Evolutionary conservation across 139 green algal species (phyloP), one percentile per base, ranked within the genome.

Genomic region (Chlorella sorokiniana): DNA sequence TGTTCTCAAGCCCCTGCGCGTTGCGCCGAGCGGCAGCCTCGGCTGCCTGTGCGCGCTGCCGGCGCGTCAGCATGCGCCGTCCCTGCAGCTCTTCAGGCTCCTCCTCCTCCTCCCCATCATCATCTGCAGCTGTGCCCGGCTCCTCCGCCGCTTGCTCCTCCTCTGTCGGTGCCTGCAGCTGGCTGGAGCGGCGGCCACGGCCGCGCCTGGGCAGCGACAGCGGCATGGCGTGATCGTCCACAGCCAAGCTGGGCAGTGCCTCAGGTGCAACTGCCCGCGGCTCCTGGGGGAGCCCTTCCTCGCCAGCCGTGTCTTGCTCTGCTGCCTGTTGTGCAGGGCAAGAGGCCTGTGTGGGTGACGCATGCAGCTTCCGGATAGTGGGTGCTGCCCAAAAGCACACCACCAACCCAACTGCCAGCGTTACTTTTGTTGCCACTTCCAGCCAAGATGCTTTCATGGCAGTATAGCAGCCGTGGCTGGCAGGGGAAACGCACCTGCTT

Each of bases 171-270:
- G 38, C 7, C 42, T 59, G 44, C 27, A 16, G 27, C 20, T n/a
- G 41, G 27, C 16, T 27, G 42, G 40, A 22, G 67, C 29, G 65
- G 11, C 37, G 37, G 5, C 38, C 20, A 18, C 69, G 59, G 27
- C 1, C 6, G 23, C 69, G 69, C 2, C 9, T 11, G 42, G 69
- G 29, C 69, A 14, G 69, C n/a, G 69, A 76, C 27, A 38, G 69
- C 42, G 41, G 69, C 42, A 76, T 61, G 29, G 69, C 69, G 27
- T 76, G 69, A 18, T 76, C 69, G 11, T 76, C 41, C 25, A 76
- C 25, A 44, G 64, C 64, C 52, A 23, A 20, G 22, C 6, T 23
- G 2, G 25, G 22, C 52, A n/a, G 22, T 42, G 35, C 64, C n/a
- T 45, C 64, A 14, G 33, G 31, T 44, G 33, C 64, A 31, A 33